Evolutionary conservation across 257 asterid genomes (phyloP), one percentile per base, ranked within the genome.

Genomic region (Rhazya stricta): DNA sequence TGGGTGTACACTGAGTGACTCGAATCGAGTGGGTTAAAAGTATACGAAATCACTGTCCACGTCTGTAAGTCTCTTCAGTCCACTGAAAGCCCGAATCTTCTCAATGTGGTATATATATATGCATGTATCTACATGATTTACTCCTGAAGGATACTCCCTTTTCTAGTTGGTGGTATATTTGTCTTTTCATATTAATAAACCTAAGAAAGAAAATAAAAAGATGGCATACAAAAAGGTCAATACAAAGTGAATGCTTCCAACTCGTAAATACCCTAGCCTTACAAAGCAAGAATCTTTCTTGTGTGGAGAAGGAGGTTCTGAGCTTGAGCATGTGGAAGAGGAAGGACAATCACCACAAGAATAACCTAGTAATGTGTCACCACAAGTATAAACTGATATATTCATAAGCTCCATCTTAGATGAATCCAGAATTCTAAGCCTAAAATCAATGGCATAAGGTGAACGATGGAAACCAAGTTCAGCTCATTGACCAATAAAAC

Each of bases 341-440:
- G 91, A 86, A 79, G 98, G 99, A 78, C 99, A 95, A 81, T 95
- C 99, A 76, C 99, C 99, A 76, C 99, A 95, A 9, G 99, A 95
- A 85, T 98, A 95, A 78, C 99, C 97, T 70, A 95, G 86, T 9
- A 96, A 88, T 60, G 94, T 88, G 84, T 95, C 99, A 36, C 96
- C 88, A 53, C 99, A 95, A 60, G 98, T 85, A 88, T 89, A 95
- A 27, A 86, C 77, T 48, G 97, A 83, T 62, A 82, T 91, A 57
- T 95, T 95, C 99, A 95, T 92, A 45, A 97, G 91, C 72, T 65
- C 84, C 96, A 95, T 86, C 77, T 97, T 96, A 27, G 94, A 80
- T 62, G 91, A 86, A 74, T 86, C 89, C 0, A 92, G 91, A 67
- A 90, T 90, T 76, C 48, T 77, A 7, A 97, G 84, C 79, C 80